phyloP scores from a whole-genome alignment of 106 monocot species.

The Dendrobium nobile region DNA sequence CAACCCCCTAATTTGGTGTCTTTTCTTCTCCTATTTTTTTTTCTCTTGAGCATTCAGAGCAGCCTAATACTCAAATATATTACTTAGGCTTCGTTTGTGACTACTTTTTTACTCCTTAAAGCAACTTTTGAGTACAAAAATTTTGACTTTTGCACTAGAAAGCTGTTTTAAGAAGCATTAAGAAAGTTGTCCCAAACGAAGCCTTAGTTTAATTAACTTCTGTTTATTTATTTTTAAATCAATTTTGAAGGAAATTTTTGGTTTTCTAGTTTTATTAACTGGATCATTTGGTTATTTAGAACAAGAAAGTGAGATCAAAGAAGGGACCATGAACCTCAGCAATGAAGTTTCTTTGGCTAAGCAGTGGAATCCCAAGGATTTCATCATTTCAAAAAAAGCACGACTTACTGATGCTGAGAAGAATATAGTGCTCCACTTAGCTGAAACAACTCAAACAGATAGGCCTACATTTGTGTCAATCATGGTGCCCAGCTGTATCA shows the following conservation, averaged over 20 bases:
- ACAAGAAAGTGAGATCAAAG: neutral
- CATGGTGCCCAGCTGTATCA: constrained; percentile 2
- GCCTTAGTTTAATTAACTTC: neutral
- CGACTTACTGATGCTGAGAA: constrained; percentile 6
- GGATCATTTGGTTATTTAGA: neutral
- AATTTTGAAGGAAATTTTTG: neutral
- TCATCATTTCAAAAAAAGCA: constrained; percentile 1
- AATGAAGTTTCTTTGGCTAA: neutral
- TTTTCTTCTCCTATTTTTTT: no score
- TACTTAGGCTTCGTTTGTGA: no score
- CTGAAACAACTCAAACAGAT: constrained; percentile 5
- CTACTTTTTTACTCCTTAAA: no score
- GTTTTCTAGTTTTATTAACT: neutral
- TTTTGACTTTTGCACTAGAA: no score
- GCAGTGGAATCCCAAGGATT: neutral
- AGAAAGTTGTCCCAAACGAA: no score
- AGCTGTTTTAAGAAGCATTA: no score
- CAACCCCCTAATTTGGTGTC: no score
- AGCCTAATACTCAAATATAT: no score
- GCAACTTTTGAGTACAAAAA: no score
- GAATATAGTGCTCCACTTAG: constrained; percentile 4
- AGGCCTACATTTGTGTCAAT: constrained; percentile 21
- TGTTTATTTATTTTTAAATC: neutral
- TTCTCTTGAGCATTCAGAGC: no score
- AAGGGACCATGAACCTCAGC: neutral